Evolutionary conservation across 2,329 filamentous ascomycete genomes (phyloP).

Genomic region (Cladosporium sphaerospermum): DNA sequence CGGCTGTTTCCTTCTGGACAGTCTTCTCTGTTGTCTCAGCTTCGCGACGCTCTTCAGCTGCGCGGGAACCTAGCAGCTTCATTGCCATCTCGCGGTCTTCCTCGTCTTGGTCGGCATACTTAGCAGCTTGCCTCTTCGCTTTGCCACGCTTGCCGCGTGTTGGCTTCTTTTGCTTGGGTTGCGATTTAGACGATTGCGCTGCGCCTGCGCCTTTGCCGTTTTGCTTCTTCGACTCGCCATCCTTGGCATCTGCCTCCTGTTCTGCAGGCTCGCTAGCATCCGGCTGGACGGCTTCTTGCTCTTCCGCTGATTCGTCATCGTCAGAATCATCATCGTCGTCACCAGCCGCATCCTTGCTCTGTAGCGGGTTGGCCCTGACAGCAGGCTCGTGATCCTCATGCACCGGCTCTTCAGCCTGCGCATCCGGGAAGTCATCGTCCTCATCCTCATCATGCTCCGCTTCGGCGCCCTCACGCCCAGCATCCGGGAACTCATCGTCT

Average conservation of each 20-base stretch:
- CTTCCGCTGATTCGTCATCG: constrained; percentile 20
- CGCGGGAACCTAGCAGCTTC: constrained; percentile 72
- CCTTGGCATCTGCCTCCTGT: constrained; percentile 13
- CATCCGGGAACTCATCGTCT: constrained; percentile 38
- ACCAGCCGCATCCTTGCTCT: constrained; percentile 17
- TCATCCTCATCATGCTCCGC: constrained; percentile 18
- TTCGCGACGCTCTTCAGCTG: constrained; percentile 60
- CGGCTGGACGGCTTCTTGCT: constrained; percentile 24
- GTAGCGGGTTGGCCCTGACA: constrained; percentile 8
- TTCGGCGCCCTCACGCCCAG: constrained; percentile 22
- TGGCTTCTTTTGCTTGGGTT: constrained; percentile 25
- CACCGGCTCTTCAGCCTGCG: constrained; percentile 22
- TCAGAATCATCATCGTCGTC: constrained; percentile 24
- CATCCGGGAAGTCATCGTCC: constrained; percentile 17
- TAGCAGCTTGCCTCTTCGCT: constrained; percentile 77
- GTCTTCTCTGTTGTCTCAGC: constrained; percentile 54
- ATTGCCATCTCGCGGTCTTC: constrained; percentile 83
- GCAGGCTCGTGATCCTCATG: constrained; percentile 18
- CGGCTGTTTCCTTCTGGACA: constrained; percentile 58
- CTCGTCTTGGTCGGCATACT: constrained; percentile 92
- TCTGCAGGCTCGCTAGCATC: constrained; percentile 13
- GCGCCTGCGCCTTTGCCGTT: constrained; percentile 16
- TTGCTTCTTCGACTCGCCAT: constrained; percentile 3
- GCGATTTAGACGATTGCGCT: constrained; percentile 26
- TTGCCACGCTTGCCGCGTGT: constrained; percentile 72